Evolutionary conservation across 164 flowering plant genomes (phyloP), one percentile per base, ranked within the genome.

Genomic region (Macadamia tetraphylla): DNA sequence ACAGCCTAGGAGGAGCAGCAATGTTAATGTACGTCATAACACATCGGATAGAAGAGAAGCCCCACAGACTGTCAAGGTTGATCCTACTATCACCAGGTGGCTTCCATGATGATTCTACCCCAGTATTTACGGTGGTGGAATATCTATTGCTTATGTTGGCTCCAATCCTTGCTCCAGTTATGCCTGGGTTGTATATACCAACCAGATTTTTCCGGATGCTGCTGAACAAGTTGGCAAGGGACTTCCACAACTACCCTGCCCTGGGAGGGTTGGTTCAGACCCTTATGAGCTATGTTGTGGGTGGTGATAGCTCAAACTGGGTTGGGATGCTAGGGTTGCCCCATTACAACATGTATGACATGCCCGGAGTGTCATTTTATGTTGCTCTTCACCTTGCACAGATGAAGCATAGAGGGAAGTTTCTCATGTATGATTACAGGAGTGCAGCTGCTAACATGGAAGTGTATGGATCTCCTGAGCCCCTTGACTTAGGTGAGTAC

Each of bases 261-360:
- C 83, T 94, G 64, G 99, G 99, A 68, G 99, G 99, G 29, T 77
- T 94, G 69, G 99, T 94, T 63, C 99, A 94, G 76, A 94, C 98
- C 30, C 79, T 94, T 58, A 85, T 94, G 89, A 80, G 98, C 76
- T 92, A 92, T 67, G 82, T 82, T 23, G 87, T 81, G n/a, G 99
- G 99, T 62, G 99, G 99, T 14, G 99, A 94, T 75, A 89, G 99
- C 77, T 94, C 99, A 63, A 89, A 94, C 64, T 94, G 99, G 99
- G 84, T 94, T 3, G 99, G 98, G 23, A 97, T 84, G 29, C 29
- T 94, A 1, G 94, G 98, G 10, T 62, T 83, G 61, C 90, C 99
- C 6, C 98, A 94, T 74, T 94, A 94, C 73, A 94, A 94, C 74
- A 92, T 92, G 98, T 82, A 94, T 66, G 96, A 94, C 77, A 94